Evolutionary conservation across 2,329 filamentous ascomycete genomes (phyloP).

Genomic region (Ambrosiella beaveri): DNA sequence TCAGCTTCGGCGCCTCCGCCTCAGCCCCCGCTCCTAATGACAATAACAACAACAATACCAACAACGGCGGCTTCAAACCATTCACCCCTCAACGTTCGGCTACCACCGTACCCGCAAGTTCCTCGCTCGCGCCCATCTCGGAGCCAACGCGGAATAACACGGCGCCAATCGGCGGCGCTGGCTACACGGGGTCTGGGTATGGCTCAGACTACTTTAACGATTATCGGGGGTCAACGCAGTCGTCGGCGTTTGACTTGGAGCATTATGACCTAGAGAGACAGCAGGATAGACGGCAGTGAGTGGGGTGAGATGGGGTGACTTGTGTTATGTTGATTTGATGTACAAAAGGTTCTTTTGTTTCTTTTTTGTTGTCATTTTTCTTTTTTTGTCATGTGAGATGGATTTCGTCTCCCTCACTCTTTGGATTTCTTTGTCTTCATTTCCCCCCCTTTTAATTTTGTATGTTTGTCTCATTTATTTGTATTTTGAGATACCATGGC

Average conservation of each 20-base stretch:
- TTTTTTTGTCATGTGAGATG: slow-evolving; percentile 2
- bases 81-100: slow-evolving; percentile 13
- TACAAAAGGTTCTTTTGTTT: not conserved
- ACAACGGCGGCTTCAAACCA: slow-evolving; percentile 4
- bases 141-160: slow-evolving; percentile 30
- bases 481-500: too few relatives aligned
- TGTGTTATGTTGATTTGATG: not conserved
- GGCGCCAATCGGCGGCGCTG: slow-evolving; percentile 18
- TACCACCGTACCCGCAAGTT: slow-evolving; percentile 7
- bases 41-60: not conserved
- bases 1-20: not conserved
- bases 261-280: slow-evolving; percentile 9
- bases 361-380: slow-evolving; percentile 2
- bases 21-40: not conserved
- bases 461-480: too few relatives aligned
- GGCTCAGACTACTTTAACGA: slow-evolving; percentile 15
- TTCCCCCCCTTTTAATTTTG: too few relatives aligned
- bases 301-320: not conserved
- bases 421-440: too few relatives aligned
- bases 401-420: too few relatives aligned
- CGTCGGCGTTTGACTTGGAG: slow-evolving; percentile 10
- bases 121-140: slow-evolving; percentile 12
- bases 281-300: slow-evolving; percentile 1
- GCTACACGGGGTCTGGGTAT: slow-evolving; percentile 14
- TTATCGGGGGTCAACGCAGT: slow-evolving; percentile 8